Evolutionary conservation across 2,329 filamentous ascomycete genomes (phyloP).

Genomic region (Colletotrichum musicola): DNA sequence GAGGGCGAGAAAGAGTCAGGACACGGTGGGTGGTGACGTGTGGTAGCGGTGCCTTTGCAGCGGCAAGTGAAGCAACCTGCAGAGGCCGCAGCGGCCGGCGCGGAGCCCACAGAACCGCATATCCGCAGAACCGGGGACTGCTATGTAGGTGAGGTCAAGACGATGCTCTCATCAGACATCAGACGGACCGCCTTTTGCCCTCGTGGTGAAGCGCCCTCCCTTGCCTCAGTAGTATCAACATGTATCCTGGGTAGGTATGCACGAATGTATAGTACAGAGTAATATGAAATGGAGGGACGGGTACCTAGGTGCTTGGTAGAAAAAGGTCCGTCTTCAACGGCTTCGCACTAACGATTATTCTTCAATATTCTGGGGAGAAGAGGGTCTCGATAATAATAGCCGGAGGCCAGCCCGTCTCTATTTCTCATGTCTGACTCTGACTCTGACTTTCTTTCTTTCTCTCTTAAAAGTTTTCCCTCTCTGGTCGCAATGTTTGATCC

Average conservation of each 20-base stretch:
- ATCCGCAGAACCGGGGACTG: background rate
- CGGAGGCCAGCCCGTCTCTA: too few relatives aligned
- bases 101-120: background rate
- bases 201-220: background rate
- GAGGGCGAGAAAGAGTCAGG: background rate
- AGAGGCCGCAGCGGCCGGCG: background rate
- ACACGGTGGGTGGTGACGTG: constrained; percentile 22
- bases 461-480: too few relatives aligned
- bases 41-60: constrained; percentile 27
- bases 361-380: too few relatives aligned
- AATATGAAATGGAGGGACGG: constrained; percentile 36
- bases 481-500: background rate
- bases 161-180: background rate
- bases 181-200: background rate
- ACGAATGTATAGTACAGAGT: too few relatives aligned
- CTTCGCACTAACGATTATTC: constrained; percentile 12
- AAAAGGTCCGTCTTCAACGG: constrained; percentile 24
- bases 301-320: constrained; percentile 19
- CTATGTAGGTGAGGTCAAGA: too few relatives aligned
- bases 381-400: too few relatives aligned
- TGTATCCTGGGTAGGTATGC: background rate
- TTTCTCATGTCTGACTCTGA: too few relatives aligned
- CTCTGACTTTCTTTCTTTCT: too few relatives aligned
- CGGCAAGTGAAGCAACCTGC: constrained; percentile 1
- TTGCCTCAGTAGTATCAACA: background rate